These are phyloP conservation scores for Kregervanrija delftensis DNA, from an alignment of 805 yeast species.

Conservation along the genomic window DNA sequence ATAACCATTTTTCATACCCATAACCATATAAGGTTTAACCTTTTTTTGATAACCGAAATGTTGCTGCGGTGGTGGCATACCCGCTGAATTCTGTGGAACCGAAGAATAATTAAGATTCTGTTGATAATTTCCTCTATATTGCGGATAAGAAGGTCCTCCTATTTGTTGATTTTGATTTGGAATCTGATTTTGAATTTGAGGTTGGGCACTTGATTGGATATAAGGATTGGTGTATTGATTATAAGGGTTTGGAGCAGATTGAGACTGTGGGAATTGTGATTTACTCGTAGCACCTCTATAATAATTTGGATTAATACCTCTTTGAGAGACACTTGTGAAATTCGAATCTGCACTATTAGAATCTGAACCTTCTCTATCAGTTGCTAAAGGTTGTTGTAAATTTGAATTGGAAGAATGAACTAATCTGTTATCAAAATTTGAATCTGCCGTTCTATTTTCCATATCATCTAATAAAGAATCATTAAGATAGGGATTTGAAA, in stretches of 20 bases:
- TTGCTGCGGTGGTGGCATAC: conserved; percentile 1
- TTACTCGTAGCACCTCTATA: conserved; percentile 27
- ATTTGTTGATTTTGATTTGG: conserved; percentile 10
- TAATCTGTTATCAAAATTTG: not conserved
- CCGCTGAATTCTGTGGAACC: no score
- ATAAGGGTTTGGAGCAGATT: not conserved
- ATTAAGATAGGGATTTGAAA: conserved; percentile 9
- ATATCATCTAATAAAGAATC: not conserved
- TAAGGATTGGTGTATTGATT: not conserved
- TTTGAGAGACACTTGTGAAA: conserved; percentile 73
- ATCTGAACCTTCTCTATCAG: conserved; percentile 28
- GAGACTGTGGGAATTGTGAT: not conserved
- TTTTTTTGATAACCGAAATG: not conserved
- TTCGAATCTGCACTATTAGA: conserved; percentile 35
- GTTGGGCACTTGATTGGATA: conserved; percentile 1
- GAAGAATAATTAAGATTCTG: conserved; percentile 4
- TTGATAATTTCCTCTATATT: conserved; percentile 1
- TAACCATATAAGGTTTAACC: conserved; percentile 8
- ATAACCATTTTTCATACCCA: not conserved
- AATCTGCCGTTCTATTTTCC: not conserved
- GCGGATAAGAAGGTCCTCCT: conserved; percentile 1
- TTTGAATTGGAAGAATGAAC: not conserved
- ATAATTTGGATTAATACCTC: conserved; percentile 61
- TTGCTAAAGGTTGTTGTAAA: not conserved
- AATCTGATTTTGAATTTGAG: conserved; percentile 8